These are phyloP conservation scores for Emericellopsis cladophorae DNA, from an alignment of 2,329 filamentous ascomycete species.

Conservation along the genomic window DNA sequence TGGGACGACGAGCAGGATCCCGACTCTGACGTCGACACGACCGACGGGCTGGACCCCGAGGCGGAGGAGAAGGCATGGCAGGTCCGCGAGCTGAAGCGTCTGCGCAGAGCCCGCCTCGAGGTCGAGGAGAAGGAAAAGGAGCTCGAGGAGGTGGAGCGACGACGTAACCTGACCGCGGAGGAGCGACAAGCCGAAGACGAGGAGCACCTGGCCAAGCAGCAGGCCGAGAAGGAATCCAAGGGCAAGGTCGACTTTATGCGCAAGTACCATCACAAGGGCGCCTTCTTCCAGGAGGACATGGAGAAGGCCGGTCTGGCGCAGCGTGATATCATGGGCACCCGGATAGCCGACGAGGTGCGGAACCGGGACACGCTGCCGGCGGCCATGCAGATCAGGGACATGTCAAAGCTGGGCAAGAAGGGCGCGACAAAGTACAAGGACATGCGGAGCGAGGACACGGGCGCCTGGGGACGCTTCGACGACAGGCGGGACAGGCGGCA, in stretches of 20 bases:
- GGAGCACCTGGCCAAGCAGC: constrained; percentile 63
- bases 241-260: constrained; percentile 87
- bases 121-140: constrained; percentile 79
- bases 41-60: constrained; percentile 73
- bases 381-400: constrained; percentile 85
- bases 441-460: constrained; percentile 81
- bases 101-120: constrained; percentile 74
- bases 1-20: constrained; percentile 73
- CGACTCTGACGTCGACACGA: constrained; percentile 73
- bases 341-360: constrained; percentile 70
- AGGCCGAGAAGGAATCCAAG: constrained; percentile 63
- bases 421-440: constrained; percentile 85
- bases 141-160: constrained; percentile 76
- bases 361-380: constrained; percentile 78
- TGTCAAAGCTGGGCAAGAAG: constrained; percentile 88
- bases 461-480: constrained; percentile 61
- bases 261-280: constrained; percentile 92
- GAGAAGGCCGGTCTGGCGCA: constrained; percentile 63
- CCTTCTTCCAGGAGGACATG: constrained; percentile 81
- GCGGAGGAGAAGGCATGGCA: constrained; percentile 91
- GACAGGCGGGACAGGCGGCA: constrained; percentile 29
- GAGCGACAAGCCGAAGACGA: constrained; percentile 80
- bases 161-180: constrained; percentile 74
- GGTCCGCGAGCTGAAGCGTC: constrained; percentile 75
- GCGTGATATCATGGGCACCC: constrained; percentile 74